phyloP scores from a whole-genome alignment of 2,329 filamentous ascomycete species.

The Ciborinia camelliae region DNA sequence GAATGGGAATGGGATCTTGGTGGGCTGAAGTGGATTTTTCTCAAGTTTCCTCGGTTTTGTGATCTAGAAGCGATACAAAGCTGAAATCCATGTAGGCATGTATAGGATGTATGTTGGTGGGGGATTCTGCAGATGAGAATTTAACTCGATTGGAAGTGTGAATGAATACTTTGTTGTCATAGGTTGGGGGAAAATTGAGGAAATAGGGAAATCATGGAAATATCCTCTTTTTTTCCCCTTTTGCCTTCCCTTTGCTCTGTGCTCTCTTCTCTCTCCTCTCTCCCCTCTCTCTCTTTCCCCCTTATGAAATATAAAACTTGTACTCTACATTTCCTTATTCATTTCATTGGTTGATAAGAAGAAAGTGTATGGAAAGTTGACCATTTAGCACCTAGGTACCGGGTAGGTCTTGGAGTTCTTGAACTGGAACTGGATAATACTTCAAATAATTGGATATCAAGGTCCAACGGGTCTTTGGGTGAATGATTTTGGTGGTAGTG shows the following conservation, averaged over 20 bases:
- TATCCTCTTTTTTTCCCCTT: neutral
- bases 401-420: neutral
- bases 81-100: too few species aligned
- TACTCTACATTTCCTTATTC: neutral
- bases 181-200: neutral
- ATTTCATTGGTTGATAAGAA: neutral
- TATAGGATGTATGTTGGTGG: too few species aligned
- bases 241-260: too few species aligned
- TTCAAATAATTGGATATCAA: neutral
- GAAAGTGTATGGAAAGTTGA: neutral
- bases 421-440: neutral
- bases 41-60: neutral
- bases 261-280: neutral
- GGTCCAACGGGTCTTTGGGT: neutral
- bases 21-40: neutral
- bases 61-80: conserved; percentile 6
- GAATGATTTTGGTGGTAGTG: neutral
- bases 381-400: too few species aligned
- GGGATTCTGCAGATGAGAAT: conserved; percentile 1
- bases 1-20: conserved; percentile 2
- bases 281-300: neutral
- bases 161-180: conserved; percentile 1
- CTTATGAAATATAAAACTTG: neutral
- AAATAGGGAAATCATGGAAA: neutral
- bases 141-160: neutral